Base-by-base conservation (phyloP, 495 filamentous ascomycete species). In the Aspergillus sclerotioniger region DNA sequence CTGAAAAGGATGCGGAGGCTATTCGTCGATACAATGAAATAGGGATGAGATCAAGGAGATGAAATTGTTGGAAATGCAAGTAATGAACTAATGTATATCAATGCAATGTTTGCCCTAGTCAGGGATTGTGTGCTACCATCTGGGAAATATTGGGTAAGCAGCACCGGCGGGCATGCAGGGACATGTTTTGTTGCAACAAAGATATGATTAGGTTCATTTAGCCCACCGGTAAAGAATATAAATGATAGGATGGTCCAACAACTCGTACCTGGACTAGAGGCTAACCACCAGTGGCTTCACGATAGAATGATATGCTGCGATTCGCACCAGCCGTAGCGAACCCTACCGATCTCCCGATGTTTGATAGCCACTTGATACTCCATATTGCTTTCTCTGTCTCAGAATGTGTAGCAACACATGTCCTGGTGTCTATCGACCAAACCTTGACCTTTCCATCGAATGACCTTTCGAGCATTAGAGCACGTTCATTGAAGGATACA, bases 391-490 rank as follows among this genome's bases (percentile, higher is more conserved):
- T 88, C 54, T 95, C 92, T 3, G 87, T 90, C 73, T 98, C 91
- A 21, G 86, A 89, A 68, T 96, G 92, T 17, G 95, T 98, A 37
- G 94, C 92, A 37, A 98, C 93, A 69, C 94, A 98, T 17, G 77
- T 77, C 43, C 85, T 83, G 51, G 82, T 83, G 25, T 95, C 89
- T 44, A 95, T 84, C 6, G 89, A 91, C 94, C 94, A 98, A 35
- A 98, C 90, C 69, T 96, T 96, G 21, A 87, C 89, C 71, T 96
- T 97, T 31, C 93, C 93, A 66, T 98, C 92, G 59, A 91, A 87
- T 0, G 90, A 85, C 3, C 84, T 86, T 51, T 20, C 17, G 35
- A 13, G 7, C 5, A n/a, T 61, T 67, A 59, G 73, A 56, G 54
- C 25, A 35, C 15, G 9, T 15, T 9, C 45, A 39, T 3, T 16